phyloP scores from a whole-genome alignment of 1,139 yeast genomes.

The Saccharomyces hybrid region DNA sequence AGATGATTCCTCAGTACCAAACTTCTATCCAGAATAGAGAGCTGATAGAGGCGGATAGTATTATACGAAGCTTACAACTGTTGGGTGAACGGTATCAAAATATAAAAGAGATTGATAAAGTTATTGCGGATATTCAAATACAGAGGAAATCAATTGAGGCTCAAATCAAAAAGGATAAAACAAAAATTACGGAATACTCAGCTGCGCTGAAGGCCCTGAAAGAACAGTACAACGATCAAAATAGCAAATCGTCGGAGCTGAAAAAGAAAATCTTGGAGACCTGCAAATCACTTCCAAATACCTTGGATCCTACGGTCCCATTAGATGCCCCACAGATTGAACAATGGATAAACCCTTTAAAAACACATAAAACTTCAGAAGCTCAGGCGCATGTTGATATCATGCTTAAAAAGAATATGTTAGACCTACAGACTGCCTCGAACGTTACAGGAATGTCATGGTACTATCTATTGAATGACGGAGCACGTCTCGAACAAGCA shows the following conservation, averaged over 20 bases:
- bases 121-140: slow-evolving; percentile 26
- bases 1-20: slow-evolving; percentile 35
- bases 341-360: slow-evolving; percentile 42
- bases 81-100: slow-evolving; percentile 26
- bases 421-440: slow-evolving; percentile 69
- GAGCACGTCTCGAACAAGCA: slow-evolving; percentile 86
- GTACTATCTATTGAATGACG: slow-evolving; percentile 80
- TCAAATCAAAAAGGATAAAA: slow-evolving; percentile 20
- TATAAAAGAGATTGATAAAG: slow-evolving; percentile 16
- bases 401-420: slow-evolving; percentile 32
- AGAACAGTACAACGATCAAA: slow-evolving; percentile 13
- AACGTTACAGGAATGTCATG: slow-evolving; percentile 78
- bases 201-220: slow-evolving; percentile 25
- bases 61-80: slow-evolving; percentile 32
- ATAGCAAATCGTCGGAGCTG: slow-evolving; percentile 27
- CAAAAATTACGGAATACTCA: slow-evolving; percentile 8
- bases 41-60: slow-evolving; percentile 25
- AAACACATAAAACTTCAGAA: slow-evolving; percentile 23
- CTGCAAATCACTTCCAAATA: slow-evolving; percentile 58
- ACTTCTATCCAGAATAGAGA: slow-evolving; percentile 45
- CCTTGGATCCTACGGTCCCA: slow-evolving; percentile 47
- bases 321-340: slow-evolving; percentile 40
- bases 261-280: slow-evolving; percentile 34
- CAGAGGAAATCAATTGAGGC: slow-evolving; percentile 28
- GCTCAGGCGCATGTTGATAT: slow-evolving; percentile 57